Evolutionary conservation across 306 rosid genomes (phyloP).

Genomic region (Prunus davidiana): DNA sequence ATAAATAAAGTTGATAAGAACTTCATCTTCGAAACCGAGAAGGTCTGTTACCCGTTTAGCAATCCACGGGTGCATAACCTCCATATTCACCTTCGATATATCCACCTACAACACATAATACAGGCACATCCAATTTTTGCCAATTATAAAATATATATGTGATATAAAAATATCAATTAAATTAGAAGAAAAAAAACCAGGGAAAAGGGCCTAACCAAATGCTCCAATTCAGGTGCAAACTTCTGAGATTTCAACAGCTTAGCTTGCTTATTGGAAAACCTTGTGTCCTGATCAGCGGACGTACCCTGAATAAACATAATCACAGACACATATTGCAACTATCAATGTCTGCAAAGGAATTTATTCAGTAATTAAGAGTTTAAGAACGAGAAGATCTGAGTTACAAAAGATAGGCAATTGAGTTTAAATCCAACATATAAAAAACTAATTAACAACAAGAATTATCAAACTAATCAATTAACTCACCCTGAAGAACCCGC

Average conservation of each 20-base stretch:
- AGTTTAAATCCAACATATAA: conserved; percentile 9
- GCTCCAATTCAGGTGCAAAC: conserved; percentile 91
- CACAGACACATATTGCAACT: neutral
- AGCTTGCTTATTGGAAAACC: conserved; percentile 97
- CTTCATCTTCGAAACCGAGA: conserved; percentile 97
- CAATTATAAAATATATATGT: neutral
- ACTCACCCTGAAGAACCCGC: conserved; percentile 92
- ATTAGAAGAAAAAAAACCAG: neutral
- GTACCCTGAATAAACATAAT: conserved; percentile 60
- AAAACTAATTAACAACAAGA: neutral
- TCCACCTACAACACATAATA: conserved; percentile 64
- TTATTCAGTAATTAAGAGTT: neutral
- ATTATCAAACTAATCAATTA: neutral
- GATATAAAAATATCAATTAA: neutral
- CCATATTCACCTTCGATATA: conserved; percentile 86
- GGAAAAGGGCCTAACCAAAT: conserved; percentile 56
- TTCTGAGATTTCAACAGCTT: conserved; percentile 93
- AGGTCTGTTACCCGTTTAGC: conserved; percentile 85
- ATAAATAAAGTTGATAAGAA: conserved; percentile 91
- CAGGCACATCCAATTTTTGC: conserved; percentile 11
- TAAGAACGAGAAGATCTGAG: conserved; percentile 17
- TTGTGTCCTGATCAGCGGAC: conserved; percentile 94
- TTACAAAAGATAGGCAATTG: conserved; percentile 6
- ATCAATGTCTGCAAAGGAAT: neutral
- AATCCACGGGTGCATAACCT: conserved; percentile 87